These are phyloP conservation scores for Alternaria incomplexa DNA, from an alignment of 2,329 filamentous ascomycete genomes.

Conservation along the genomic window DNA sequence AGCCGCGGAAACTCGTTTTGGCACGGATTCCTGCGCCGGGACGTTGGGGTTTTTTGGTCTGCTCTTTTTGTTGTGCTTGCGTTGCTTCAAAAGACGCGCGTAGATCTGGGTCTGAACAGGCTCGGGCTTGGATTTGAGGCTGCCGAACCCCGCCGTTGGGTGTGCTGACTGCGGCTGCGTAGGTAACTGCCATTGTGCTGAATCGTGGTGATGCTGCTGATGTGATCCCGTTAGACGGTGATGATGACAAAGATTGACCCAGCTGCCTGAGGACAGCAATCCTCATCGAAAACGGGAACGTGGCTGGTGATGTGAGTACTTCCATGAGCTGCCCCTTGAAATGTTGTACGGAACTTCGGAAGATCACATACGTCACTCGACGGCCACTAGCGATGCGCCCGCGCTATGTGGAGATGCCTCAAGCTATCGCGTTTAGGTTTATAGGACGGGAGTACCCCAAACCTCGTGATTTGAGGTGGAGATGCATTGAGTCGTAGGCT, in stretches of 20 bases:
- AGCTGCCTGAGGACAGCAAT: slow-evolving; percentile 6
- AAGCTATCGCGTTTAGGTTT: slow-evolving; percentile 3
- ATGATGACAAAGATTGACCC: not conserved
- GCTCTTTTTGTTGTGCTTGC: not conserved
- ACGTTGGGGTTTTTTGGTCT: slow-evolving; percentile 14
- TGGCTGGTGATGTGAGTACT: not conserved
- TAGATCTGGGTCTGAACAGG: slow-evolving; percentile 16
- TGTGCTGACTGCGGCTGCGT: slow-evolving; percentile 29
- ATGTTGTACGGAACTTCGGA: slow-evolving; percentile 11
- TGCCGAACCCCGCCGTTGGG: slow-evolving; percentile 20
- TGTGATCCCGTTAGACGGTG: not conserved
- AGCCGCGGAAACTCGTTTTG: slow-evolving; percentile 23
- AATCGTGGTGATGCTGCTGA: not conserved
- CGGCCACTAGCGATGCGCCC: slow-evolving; percentile 20
- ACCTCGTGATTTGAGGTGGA: not conserved
- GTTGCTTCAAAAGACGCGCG: slow-evolving; percentile 14
- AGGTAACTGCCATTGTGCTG: slow-evolving; percentile 19
- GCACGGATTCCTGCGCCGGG: slow-evolving; percentile 16
- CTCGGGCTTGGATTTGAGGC: slow-evolving; percentile 18
- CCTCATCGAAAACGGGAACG: slow-evolving; percentile 1
- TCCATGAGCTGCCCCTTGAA: not conserved
- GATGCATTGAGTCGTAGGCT: not conserved
- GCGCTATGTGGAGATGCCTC: slow-evolving; percentile 19
- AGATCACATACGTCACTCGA: slow-evolving; percentile 28
- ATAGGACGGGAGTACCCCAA: not conserved